These are phyloP conservation scores for Paramyrothecium roridum DNA, from an alignment of 2,329 filamentous ascomycete species.

Conservation along the genomic window DNA sequence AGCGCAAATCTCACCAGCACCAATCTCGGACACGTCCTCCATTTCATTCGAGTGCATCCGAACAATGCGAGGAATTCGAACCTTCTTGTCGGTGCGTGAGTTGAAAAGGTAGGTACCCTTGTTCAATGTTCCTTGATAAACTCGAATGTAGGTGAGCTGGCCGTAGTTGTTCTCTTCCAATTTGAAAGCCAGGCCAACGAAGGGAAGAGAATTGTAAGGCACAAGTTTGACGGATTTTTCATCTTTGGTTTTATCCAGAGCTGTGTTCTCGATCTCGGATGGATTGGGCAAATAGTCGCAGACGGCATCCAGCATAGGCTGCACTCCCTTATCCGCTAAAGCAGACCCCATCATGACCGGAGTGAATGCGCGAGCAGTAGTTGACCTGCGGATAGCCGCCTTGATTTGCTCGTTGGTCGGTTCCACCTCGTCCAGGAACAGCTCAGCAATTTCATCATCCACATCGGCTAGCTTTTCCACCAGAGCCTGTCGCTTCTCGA, in stretches of 20 bases:
- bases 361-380: conserved; percentile 85
- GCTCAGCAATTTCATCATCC: conserved; percentile 94
- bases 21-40: conserved; percentile 92
- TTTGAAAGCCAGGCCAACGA: conserved; percentile 96
- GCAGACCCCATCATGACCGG: conserved; percentile 97
- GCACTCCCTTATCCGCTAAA: conserved; percentile 88
- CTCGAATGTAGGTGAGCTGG: conserved; percentile 95
- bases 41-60: conserved; percentile 99
- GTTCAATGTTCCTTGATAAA: conserved; percentile 88
- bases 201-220: conserved; percentile 89
- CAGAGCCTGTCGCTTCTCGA: conserved; percentile 79
- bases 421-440: conserved; percentile 83
- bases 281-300: conserved; percentile 96
- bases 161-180: conserved; percentile 98
- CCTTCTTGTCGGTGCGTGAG: conserved; percentile 89
- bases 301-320: conserved; percentile 95
- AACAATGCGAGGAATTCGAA: conserved; percentile 94
- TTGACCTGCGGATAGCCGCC: conserved; percentile 85
- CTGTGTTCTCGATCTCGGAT: conserved; percentile 81
- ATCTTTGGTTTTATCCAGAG: conserved; percentile 74
- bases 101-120: conserved; percentile 94
- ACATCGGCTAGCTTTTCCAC: conserved; percentile 97
- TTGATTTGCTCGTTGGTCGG: conserved; percentile 83
- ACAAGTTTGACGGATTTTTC: conserved; percentile 84
- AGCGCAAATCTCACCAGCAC: conserved; percentile 95